Base-by-base conservation (phyloP, 306 rosid species). In the Fragaria nilgerrensis region DNA sequence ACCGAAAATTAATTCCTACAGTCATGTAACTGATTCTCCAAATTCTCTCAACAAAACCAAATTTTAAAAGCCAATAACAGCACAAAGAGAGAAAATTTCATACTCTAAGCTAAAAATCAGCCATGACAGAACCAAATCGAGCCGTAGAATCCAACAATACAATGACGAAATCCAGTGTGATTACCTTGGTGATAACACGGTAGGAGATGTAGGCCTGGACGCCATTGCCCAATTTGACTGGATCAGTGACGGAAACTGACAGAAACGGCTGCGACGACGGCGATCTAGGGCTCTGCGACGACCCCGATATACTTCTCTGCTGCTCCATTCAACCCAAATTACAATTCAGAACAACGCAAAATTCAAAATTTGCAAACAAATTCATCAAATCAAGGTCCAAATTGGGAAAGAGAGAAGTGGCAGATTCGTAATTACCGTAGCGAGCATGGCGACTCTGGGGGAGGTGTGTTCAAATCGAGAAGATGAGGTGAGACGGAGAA, bases 171-270 rank as follows among this genome's bases (percentile, higher is more conserved):
- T 22, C 22, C 20, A 13, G 22, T 29, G 10, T 0, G 63, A 76
- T 64, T 77, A 95, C 99, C 89, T 86, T 90, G 47, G 97, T 90
- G 84, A 92, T 89, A 79, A 92, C 99, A 80, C 98, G 93, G 79
- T 95, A 95, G 34, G 98, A 95, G 84, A 95, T 88, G 77, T 92
- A 95, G 48, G 98, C 89, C 81, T 95, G 98, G 79, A 95, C 97
- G 84, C 98, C 98, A 90, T 92, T 95, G 82, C 99, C 97, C 77
- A 95, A 90, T 84, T 95, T 95, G 75, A 95, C 97, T 53, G 97
- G 97, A 89, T 95, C 99, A 45, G 94, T 87, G 37, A 95, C 96
- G 13, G 90, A 90, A 70, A 95, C 99, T 11, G 91, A 90, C 22
- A 95, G 94, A 78, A 80, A 86, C 7, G 94, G 97, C 84, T 85